Percentiles rank a stretch among this genome's conserved stretches.
Evolutionary conservation across 495 filamentous ascomycete genomes (phyloP).

Genomic region (Neurospora sp.): DNA sequence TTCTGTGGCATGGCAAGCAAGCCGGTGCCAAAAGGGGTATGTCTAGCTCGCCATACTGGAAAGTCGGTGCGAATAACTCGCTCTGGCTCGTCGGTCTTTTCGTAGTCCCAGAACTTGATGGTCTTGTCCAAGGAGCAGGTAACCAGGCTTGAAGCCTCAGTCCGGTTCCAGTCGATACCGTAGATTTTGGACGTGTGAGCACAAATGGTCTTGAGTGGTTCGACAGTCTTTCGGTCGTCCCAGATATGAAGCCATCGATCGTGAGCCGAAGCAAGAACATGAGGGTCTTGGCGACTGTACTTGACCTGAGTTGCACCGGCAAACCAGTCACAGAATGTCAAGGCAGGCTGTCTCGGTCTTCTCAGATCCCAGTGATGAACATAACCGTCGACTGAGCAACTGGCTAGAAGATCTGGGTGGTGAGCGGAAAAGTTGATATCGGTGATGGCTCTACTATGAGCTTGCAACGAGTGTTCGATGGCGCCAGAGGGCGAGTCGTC

Average conservation of each 20-base stretch:
- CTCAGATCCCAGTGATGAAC: conserved; percentile 91
- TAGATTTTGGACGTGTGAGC: conserved; percentile 96
- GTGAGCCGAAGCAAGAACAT: conserved; percentile 84
- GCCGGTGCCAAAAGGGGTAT: conserved; percentile 84
- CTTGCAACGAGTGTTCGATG: conserved; percentile 85
- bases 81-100: conserved; percentile 54
- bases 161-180: conserved; percentile 88
- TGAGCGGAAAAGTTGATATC: conserved; percentile 96
- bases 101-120: conserved; percentile 91
- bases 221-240: conserved; percentile 76
- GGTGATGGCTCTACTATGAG: conserved; percentile 82
- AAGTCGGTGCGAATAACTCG: conserved; percentile 70
- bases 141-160: conserved; percentile 55
- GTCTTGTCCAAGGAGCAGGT: conserved; percentile 89
- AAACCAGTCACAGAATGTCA: conserved; percentile 88
- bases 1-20: conserved; percentile 87
- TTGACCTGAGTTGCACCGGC: conserved; percentile 94
- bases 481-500: conserved; percentile 57
- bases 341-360: conserved; percentile 57
- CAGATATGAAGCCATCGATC: conserved; percentile 80
- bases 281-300: conserved; percentile 77
- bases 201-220: conserved; percentile 69
- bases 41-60: conserved; percentile 86
- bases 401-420: conserved; percentile 79
- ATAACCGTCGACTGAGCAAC: conserved; percentile 87